Percentiles rank a stretch among this genome's conserved stretches.
phyloP scores from a whole-genome alignment of 805 yeast species.

The Yarrowia sp. region DNA sequence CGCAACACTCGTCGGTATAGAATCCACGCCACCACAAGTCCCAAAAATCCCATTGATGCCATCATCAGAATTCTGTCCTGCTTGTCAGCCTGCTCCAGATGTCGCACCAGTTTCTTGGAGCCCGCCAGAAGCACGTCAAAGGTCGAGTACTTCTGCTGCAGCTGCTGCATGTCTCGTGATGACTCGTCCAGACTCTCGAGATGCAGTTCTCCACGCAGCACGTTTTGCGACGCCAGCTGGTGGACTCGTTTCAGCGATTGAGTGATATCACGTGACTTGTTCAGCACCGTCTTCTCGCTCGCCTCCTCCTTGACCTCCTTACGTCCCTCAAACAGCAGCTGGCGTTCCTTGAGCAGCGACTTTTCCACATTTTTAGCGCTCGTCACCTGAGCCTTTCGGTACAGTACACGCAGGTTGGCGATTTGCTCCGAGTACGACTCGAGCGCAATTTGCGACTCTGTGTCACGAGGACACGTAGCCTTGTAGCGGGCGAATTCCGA shows the following conservation, averaged over 20 bases:
- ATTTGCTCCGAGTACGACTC: constrained; percentile 7
- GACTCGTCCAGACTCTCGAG: constrained; percentile 7
- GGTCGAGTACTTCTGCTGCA: constrained; percentile 40
- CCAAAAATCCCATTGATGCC: constrained; percentile 41
- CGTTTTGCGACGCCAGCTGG: constrained; percentile 27
- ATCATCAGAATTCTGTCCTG: constrained; percentile 43
- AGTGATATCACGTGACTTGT: constrained; percentile 35
- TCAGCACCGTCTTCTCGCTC: constrained; percentile 32
- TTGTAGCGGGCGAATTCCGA: neutral
- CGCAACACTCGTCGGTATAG: constrained; percentile 42
- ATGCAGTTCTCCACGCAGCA: constrained; percentile 17
- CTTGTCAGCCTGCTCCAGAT: constrained; percentile 44
- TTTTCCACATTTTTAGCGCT: constrained; percentile 12
- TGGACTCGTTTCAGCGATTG: constrained; percentile 33
- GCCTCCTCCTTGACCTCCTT: constrained; percentile 23
- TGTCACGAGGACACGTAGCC: constrained; percentile 1
- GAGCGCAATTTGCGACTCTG: neutral
- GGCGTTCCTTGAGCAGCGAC: constrained; percentile 22
- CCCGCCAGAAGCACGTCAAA: constrained; percentile 42
- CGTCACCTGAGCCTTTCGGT: constrained; percentile 16
- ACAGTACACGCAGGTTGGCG: neutral
- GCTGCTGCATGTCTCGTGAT: constrained; percentile 38
- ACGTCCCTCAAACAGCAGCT: constrained; percentile 18
- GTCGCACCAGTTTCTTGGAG: constrained; percentile 39
- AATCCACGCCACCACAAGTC: constrained; percentile 40